phyloP scores from a whole-genome alignment of 257 asterid species.

The Penstemon newberryi region DNA sequence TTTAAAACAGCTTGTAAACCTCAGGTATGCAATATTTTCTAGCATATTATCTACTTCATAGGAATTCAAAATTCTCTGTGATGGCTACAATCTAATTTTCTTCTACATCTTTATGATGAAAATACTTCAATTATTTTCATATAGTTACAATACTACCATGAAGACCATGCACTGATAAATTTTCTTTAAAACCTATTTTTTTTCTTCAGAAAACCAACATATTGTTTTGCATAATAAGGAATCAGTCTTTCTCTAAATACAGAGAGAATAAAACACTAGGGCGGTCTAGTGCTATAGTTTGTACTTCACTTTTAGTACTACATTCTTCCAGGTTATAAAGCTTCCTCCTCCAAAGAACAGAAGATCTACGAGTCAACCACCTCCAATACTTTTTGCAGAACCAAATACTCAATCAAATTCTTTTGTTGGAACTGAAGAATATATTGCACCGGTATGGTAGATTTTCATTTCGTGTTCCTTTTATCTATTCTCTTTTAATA shows the following conservation, averaged over 20 bases:
- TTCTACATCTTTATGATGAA: too few species aligned
- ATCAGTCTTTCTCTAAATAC: not conserved
- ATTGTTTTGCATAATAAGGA: not conserved
- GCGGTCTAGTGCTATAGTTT: not conserved
- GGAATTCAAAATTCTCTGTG: conserved; percentile 2
- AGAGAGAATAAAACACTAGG: not conserved
- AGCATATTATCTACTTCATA: conserved; percentile 11
- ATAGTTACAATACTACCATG: not conserved
- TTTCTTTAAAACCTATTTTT: not conserved
- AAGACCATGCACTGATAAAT: conserved; percentile 5
- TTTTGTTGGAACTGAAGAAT: conserved; percentile 97
- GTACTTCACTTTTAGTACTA: not conserved
- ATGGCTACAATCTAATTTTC: not conserved
- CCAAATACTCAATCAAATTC: conserved; percentile 90
- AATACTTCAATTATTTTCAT: not conserved
- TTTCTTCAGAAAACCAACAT: not conserved
- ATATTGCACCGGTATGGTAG: conserved; percentile 86
- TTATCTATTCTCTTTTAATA: conserved; percentile 7
- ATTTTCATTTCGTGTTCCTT: conserved; percentile 9
- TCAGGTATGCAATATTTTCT: conserved; percentile 51
- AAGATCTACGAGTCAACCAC: conserved; percentile 73
- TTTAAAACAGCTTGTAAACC: conserved; percentile 84
- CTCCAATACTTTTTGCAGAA: conserved; percentile 85
- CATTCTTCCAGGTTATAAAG: conserved; percentile 64
- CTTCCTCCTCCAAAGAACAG: conserved; percentile 58